phyloP scores from a whole-genome alignment of 768 basidiomycete species.

The Psilocybe cubensis region DNA sequence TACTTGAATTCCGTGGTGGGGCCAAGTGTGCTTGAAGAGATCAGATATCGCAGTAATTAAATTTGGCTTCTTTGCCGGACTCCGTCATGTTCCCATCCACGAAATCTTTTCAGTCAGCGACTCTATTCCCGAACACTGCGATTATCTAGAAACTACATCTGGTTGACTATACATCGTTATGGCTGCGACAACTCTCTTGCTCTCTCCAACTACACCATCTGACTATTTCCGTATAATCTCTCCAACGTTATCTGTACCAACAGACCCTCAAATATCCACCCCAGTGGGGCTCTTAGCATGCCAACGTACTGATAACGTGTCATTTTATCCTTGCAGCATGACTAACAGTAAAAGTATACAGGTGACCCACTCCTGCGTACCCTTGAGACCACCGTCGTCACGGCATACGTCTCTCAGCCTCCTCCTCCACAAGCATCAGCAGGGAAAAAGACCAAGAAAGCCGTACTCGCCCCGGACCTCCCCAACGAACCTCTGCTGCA shows the following conservation, averaged over 20 bases:
- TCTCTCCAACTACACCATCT: constrained; percentile 47
- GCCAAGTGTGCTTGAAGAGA: no score
- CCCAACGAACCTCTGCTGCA: constrained; percentile 57
- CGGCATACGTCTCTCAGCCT: constrained; percentile 49
- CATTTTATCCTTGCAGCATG: background rate
- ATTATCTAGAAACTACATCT: background rate
- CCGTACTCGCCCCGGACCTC: constrained; percentile 50
- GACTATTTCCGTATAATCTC: constrained; percentile 73
- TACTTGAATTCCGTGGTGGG: no score
- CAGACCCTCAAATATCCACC: constrained; percentile 50
- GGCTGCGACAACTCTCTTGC: constrained; percentile 47
- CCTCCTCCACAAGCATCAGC: constrained; percentile 32
- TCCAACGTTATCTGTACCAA: constrained; percentile 56
- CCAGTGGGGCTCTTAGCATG: constrained; percentile 82
- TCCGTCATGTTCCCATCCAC: background rate
- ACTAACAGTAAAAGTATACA: constrained; percentile 25
- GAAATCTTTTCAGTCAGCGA: background rate
- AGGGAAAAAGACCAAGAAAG: constrained; percentile 59
- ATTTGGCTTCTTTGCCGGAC: background rate
- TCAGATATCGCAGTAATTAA: no score
- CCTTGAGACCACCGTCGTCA: constrained; percentile 60
- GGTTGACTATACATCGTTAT: constrained; percentile 26
- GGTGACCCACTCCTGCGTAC: constrained; percentile 72
- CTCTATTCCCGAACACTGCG: background rate
- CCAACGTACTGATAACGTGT: constrained; percentile 55